Evolutionary conservation across 768 basidiomycete genomes (phyloP).

Genomic region (Lenzites betulinus): DNA sequence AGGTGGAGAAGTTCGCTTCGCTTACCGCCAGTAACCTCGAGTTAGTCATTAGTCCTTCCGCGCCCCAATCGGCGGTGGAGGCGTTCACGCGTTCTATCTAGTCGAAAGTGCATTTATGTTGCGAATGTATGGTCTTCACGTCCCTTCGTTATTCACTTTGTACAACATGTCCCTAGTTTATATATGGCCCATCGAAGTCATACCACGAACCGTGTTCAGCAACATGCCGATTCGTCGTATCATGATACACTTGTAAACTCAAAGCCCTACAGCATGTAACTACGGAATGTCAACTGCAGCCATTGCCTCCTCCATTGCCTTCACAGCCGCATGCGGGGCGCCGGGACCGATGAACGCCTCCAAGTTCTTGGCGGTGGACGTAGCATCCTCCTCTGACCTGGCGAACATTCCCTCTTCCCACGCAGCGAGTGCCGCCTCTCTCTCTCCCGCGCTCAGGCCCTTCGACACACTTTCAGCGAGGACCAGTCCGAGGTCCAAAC

Average conservation of each 20-base stretch:
- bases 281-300: too few relatives aligned
- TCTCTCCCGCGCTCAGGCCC: background rate
- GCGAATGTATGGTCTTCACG: too few relatives aligned
- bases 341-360: background rate
- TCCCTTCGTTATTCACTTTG: too few relatives aligned
- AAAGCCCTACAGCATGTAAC: too few relatives aligned
- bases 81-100: background rate
- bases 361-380: slow-evolving; percentile 5
- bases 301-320: too few relatives aligned
- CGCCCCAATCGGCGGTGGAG: background rate
- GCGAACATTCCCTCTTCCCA: slow-evolving; percentile 7
- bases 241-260: too few relatives aligned
- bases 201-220: too few relatives aligned
- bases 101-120: too few relatives aligned
- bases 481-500: slow-evolving; percentile 15
- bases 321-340: background rate
- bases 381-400: slow-evolving; percentile 5
- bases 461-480: slow-evolving; percentile 3
- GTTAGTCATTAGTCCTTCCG: background rate
- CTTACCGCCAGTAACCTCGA: slow-evolving; percentile 5
- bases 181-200: too few relatives aligned
- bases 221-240: too few relatives aligned
- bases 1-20: slow-evolving; percentile 3
- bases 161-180: too few relatives aligned
- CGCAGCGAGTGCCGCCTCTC: slow-evolving; percentile 4